These are phyloP conservation scores for Mesembryanthemum crystallinum DNA, from an alignment of 148 eudicot species.

Conservation along the genomic window DNA sequence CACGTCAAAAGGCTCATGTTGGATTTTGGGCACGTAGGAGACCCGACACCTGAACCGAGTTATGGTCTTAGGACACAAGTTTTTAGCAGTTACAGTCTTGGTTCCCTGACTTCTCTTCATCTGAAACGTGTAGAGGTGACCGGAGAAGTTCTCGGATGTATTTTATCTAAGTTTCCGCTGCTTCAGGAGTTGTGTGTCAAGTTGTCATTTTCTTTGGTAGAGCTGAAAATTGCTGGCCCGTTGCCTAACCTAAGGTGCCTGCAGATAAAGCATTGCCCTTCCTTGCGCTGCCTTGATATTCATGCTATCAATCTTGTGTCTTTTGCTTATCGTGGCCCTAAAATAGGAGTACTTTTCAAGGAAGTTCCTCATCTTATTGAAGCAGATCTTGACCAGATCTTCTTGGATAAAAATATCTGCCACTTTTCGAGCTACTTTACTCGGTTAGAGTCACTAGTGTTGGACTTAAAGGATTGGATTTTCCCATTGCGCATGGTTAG, in stretches of 20 bases:
- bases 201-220: background rate
- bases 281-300: constrained; percentile 7
- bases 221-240: constrained; percentile 2
- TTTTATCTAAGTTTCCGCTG: background rate
- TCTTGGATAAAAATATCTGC: background rate
- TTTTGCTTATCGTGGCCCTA: constrained; percentile 10
- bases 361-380: constrained; percentile 14
- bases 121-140: background rate
- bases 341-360: background rate
- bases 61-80: background rate
- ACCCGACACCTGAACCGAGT: background rate
- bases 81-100: background rate
- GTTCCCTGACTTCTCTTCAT: constrained; percentile 9
- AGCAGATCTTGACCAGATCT: background rate
- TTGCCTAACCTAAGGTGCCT: constrained; percentile 7
- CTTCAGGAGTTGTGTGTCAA: constrained; percentile 13
- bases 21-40: background rate
- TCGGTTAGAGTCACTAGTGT: constrained; percentile 7
- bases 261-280: background rate
- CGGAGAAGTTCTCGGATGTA: background rate
- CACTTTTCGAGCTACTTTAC: constrained; percentile 11
- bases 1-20: constrained; percentile 13
- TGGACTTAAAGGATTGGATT: background rate
- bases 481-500: background rate
- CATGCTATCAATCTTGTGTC: constrained; percentile 12